Base-by-base conservation (phyloP, 192 early-diverging fungal genomes). In the Mortierella hygrophila region DNA sequence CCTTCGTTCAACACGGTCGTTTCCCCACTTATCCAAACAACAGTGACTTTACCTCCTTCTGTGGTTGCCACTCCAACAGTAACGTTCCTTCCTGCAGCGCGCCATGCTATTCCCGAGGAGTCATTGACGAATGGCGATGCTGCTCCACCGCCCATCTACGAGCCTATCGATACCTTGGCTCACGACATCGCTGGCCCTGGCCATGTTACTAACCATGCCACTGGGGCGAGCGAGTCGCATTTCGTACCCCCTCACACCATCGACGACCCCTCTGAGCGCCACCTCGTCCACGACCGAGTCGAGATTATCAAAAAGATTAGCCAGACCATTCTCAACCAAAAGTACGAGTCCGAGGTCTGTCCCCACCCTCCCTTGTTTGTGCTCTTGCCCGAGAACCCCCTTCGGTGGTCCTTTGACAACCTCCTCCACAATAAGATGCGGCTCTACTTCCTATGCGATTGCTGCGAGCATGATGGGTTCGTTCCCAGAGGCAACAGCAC, bases 391-490 rank as follows among this genome's bases (percentile, higher is more conserved):
- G 83, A 85, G 23, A 80, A 76, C 49, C 83, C 83, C 0, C 42
- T 68, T 52, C 78, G 65, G 38, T 85, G 83, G 83, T 77, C 75
- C 4, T 55, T 42, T 68, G 57, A 71, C n/a, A 80, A 80, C 41
- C 76, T 85, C 29, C 63, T 85, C 4, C 83, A 85, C 60, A 85
- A 85, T 70, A 85, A 85, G 37, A 80, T 85, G 75, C 83, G 83
- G 9, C 78, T 85, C 16, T 40, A 85, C 46, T 85, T 85, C 21
- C 26, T 85, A 4, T 85, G 83, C 60, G 75, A 85, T 32, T 80
- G 78, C 63, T 85, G 83, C 21, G 70, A 77, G 38, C 82, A 79
- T 26, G 73, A 85, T 37, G 63, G 60, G 2, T 65, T 65, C 26
- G 60, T 75, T 7, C 26, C 15, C 8, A 55, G 37, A 2, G 11